A percentile compares a stretch with the other conserved stretches of the same genome.
phyloP scores from a whole-genome alignment of 257 asterid genomes.

The Forsythia suspensa region DNA sequence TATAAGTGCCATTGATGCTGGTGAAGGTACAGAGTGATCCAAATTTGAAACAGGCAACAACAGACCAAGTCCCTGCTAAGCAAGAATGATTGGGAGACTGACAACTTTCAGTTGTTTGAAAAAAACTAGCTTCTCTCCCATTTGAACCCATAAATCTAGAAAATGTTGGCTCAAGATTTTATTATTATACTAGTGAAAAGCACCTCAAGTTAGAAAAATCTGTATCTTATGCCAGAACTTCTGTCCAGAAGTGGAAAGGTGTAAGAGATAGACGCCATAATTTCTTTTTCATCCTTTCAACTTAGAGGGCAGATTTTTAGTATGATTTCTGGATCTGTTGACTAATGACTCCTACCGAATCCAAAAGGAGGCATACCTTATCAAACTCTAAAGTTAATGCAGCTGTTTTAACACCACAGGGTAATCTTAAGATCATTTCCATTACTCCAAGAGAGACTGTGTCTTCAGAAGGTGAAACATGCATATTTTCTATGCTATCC shows the following conservation, averaged over 20 bases:
- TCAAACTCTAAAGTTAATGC: slow-evolving; percentile 87
- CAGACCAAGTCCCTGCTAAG: background rate
- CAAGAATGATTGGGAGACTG: background rate
- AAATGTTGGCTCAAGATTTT: background rate
- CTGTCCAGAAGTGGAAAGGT: too few relatives aligned
- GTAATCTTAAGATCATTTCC: slow-evolving; percentile 75
- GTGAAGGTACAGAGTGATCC: background rate
- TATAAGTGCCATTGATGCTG: background rate
- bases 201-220: background rate
- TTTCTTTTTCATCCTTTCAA: too few relatives aligned
- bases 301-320: too few relatives aligned
- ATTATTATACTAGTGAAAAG: too few relatives aligned
- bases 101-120: background rate
- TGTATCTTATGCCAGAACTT: too few relatives aligned
- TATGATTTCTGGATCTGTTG: slow-evolving; percentile 8
- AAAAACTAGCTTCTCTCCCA: background rate
- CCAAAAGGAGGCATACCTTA: slow-evolving; percentile 53
- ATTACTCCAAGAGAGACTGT: slow-evolving; percentile 83
- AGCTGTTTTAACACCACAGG: slow-evolving; percentile 72
- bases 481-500: slow-evolving; percentile 61
- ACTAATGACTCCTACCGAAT: background rate
- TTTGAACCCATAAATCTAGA: background rate
- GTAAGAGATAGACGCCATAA: too few relatives aligned
- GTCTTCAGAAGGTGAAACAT: slow-evolving; percentile 88
- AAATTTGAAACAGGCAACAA: background rate